A percentile compares a stretch with the other conserved stretches of the same genome.
Evolutionary conservation across 192 early-diverging fungal genomes (phyloP).

Genomic region (Backusella psychrophila): DNA sequence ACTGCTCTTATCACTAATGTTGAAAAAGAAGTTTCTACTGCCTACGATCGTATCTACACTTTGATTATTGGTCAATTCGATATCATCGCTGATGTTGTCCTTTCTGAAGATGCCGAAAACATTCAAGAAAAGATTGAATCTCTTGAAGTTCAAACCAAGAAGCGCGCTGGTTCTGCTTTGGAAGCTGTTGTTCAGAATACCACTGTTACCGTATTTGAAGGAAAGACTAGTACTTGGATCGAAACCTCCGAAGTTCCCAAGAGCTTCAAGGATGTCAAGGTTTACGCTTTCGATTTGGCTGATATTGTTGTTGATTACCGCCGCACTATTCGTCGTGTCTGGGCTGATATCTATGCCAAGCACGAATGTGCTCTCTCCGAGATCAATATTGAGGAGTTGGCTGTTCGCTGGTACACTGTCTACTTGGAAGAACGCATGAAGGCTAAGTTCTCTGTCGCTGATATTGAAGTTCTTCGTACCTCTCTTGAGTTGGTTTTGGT

Average conservation of each 20-base stretch:
- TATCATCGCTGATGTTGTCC: constrained; percentile 1
- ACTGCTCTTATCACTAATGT: not conserved
- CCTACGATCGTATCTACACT: constrained; percentile 3
- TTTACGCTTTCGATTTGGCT: constrained; percentile 22
- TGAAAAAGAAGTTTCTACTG: constrained; percentile 8
- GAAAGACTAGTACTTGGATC: constrained; percentile 26
- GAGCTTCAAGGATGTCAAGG: constrained; percentile 13
- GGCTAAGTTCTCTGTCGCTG: not conserved
- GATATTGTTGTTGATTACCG: constrained; percentile 21
- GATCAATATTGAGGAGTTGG: not conserved
- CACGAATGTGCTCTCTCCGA: not conserved
- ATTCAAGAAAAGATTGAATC: constrained; percentile 11
- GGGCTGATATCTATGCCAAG: not conserved
- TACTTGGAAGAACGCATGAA: constrained; percentile 5
- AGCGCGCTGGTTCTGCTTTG: not conserved
- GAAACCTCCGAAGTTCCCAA: constrained; percentile 21
- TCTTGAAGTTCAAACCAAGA: constrained; percentile 12
- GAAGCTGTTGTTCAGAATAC: constrained; percentile 11
- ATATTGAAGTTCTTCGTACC: constrained; percentile 1
- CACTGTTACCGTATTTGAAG: constrained; percentile 17
- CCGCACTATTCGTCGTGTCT: constrained; percentile 6
- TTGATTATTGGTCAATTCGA: not conserved
- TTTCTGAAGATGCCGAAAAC: not conserved
- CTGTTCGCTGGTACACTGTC: constrained; percentile 19
- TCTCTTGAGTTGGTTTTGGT: constrained; percentile 5